phyloP scores from a whole-genome alignment of 352 stramenopile genomes.

The Hyaloperonospora arabidopsidis region DNA sequence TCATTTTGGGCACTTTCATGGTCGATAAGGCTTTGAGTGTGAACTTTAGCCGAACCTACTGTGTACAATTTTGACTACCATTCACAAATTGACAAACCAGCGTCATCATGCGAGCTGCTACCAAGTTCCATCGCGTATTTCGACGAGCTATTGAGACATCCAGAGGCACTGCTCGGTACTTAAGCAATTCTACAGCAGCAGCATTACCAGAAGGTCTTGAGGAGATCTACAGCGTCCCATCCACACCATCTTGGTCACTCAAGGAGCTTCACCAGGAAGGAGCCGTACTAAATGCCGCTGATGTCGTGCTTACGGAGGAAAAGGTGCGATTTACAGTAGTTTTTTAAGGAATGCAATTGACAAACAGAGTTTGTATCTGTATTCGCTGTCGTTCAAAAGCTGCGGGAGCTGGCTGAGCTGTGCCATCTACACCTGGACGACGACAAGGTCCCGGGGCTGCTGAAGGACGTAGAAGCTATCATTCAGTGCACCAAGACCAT shows the following conservation, averaged over 20 bases:
- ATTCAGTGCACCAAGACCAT: constrained; percentile 85
- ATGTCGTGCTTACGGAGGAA: constrained; percentile 49
- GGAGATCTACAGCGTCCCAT: constrained; percentile 54
- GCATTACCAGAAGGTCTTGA: constrained; percentile 41
- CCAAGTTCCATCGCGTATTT: constrained; percentile 16
- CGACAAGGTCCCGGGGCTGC: constrained; percentile 53
- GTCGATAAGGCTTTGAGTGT: constrained; percentile 1
- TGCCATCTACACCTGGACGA: constrained; percentile 77
- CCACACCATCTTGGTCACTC: constrained; percentile 73
- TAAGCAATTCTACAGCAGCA: constrained; percentile 10
- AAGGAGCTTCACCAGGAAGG: constrained; percentile 69
- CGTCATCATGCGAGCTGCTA: too few species aligned
- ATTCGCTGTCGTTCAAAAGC: constrained; percentile 17
- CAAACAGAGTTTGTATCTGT: background rate
- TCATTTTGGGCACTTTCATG: constrained; percentile 81
- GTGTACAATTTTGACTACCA: too few species aligned
- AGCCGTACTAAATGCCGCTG: constrained; percentile 27
- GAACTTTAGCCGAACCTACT: constrained; percentile 9
- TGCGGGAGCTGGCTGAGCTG: constrained; percentile 71
- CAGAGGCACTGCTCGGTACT: constrained; percentile 2
- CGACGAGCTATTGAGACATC: constrained; percentile 2
- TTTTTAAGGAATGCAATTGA: background rate
- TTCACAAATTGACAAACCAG: background rate
- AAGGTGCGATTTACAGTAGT: constrained; percentile 33
- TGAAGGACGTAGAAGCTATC: constrained; percentile 80